Conservation (phyloP, 2,329 filamentous ascomycete genomes). For the Basipetospora sp. region DNA sequence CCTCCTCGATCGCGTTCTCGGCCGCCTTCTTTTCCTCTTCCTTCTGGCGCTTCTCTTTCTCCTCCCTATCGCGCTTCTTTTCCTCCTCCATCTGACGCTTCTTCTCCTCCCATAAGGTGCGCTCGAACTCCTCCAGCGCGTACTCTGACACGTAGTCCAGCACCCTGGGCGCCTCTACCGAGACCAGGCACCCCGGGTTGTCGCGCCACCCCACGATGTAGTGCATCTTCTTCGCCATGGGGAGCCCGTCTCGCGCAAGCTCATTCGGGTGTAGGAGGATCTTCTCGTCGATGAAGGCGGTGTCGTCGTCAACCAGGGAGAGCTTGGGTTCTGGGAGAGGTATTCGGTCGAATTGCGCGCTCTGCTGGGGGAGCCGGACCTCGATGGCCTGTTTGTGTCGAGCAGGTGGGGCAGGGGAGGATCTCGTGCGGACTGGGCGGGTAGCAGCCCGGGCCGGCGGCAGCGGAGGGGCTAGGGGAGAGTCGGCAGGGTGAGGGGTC, state of each 20-base stretch:
- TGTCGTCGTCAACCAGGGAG: constrained; percentile 32
- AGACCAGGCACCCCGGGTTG: constrained; percentile 30
- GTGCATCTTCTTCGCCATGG: constrained; percentile 29
- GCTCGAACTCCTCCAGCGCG: constrained; percentile 43
- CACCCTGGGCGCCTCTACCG: constrained; percentile 32
- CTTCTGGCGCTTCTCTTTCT: background rate
- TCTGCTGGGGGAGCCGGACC: background rate
- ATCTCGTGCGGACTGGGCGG: background rate
- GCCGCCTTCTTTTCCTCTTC: background rate
- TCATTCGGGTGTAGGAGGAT: constrained; percentile 27
- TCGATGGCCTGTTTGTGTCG: background rate
- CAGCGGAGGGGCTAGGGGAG: background rate
- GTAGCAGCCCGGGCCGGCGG: background rate
- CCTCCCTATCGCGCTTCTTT: no score
- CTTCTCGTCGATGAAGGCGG: constrained; percentile 42
- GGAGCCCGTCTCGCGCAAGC: constrained; percentile 19
- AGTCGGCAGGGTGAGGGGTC: background rate
- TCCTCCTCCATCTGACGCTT: constrained; percentile 4
- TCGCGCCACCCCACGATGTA: constrained; percentile 43
- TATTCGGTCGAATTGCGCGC: background rate
- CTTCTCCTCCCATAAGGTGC: constrained; percentile 25
- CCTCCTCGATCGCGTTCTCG: background rate
- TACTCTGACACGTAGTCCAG: constrained; percentile 44
- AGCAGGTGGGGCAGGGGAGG: background rate
- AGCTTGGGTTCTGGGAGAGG: constrained; percentile 12